These are phyloP conservation scores for Melampsora larici-populina DNA, from an alignment of 1,284 basidiomycete species.

Conservation along the genomic window DNA sequence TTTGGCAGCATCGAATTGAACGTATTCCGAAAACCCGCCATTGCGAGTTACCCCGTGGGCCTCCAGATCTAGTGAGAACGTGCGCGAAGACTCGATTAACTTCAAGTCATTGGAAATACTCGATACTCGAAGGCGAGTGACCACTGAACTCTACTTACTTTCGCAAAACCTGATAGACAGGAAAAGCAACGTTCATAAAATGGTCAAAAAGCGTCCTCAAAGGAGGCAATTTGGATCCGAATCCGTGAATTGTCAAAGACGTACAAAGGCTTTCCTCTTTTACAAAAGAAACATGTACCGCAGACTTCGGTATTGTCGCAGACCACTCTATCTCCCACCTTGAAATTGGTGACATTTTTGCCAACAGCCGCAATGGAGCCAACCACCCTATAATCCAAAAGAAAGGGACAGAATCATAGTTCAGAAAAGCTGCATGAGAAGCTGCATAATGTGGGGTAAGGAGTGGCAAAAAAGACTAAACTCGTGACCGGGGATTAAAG, in stretches of 20 bases:
- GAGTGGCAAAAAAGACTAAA: constrained; percentile 4
- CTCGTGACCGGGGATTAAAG: constrained; percentile 74
- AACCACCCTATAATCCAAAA: constrained; percentile 57
- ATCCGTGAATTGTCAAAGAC: not conserved
- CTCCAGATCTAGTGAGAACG: constrained; percentile 72
- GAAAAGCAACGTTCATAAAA: not conserved
- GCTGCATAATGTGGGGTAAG: too few species aligned
- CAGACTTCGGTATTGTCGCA: constrained; percentile 65
- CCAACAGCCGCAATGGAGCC: constrained; percentile 68
- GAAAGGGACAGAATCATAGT: not conserved
- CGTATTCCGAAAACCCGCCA: constrained; percentile 81
- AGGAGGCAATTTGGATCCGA: not conserved
- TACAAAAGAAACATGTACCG: constrained; percentile 75
- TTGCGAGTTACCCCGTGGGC: constrained; percentile 70
- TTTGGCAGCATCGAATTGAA: constrained; percentile 60
- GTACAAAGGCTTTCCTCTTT: constrained; percentile 61
- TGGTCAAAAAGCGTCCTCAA: not conserved
- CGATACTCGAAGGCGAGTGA: not conserved
- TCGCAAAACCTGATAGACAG: constrained; percentile 21
- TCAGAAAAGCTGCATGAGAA: not conserved
- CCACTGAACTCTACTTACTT: constrained; percentile 12
- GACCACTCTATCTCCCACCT: constrained; percentile 72
- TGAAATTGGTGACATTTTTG: constrained; percentile 66
- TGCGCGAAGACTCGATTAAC: constrained; percentile 54
- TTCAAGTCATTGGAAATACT: not conserved